Evolutionary conservation across 2,329 filamentous ascomycete genomes (phyloP), one percentile per base, ranked within the genome.

Genomic region (Curvularia eragrostidis): DNA sequence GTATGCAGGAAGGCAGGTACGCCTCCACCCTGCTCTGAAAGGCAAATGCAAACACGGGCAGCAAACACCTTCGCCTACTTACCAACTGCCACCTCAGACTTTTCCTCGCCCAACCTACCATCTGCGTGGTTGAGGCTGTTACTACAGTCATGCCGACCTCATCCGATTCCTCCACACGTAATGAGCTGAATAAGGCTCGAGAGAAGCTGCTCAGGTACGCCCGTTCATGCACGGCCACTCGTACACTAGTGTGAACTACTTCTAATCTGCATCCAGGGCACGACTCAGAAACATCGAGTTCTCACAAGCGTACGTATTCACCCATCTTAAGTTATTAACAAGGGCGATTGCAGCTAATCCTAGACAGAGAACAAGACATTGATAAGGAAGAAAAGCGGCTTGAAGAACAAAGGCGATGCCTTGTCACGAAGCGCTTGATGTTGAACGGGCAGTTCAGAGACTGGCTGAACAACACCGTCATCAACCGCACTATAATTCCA

Each of bases 1-100:
- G 62, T 71, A 82, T 2, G 63, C 63, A 9, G 19, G n/a, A 5
- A 10, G 43, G 26, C n/a, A 46, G 18, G 24, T 28, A 21, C n/a
- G 9, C 8, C 24, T 19, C 9, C 12, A 18, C 39, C 39, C 39
- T 24, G 39, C 19, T n/a, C 10, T 42, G 24, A 8, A 30, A 8
- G 19, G n/a, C 26, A 30, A 46, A 46, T n/a, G 30, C n/a, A 30
- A n/a, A 43, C 34, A n/a, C 15, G 12, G n/a, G 15, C 18, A 5
- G 24, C 26, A 30, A 46, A 10, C 24, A 19, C 8, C n/a, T 28
- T 15, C 9, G 15, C 39, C 21, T 42, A 19, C n/a, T 30, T 24
- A 15, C 9, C 9, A 4, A 32, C n/a, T 18, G 15, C 9, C 24
- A 12, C 8, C 42, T 44, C n/a, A 10, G 8, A 6, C 8, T 18